Evolutionary conservation across 192 early-diverging fungal genomes (phyloP), one percentile per base, ranked within the genome.

Genomic region (Geranomyces michiganensis): DNA sequence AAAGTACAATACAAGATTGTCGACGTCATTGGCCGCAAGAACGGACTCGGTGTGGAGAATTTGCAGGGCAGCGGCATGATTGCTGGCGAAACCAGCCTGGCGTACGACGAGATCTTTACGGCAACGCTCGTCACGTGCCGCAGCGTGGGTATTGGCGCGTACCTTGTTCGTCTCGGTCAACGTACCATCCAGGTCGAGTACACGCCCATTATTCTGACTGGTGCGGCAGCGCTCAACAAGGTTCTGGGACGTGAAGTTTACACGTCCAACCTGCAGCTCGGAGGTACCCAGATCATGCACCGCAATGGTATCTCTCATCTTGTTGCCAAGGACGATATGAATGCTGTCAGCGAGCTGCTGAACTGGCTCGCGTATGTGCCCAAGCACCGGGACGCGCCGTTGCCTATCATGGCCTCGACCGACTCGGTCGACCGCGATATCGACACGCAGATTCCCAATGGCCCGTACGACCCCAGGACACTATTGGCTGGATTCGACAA

Each of bases 211-310:
- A 98, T 99, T 65, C 85, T 99, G 77, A 99, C 97, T 1, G 97
- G 97, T 67, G 95, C 96, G 17, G 91, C 89, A 10, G 96, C 97
- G 29, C 80, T 99, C 56, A 99, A 99, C 90, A 99, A 99, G 84
- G 92, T 99, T 0, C 86, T 97, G 45, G 97, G 97, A 63, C 91
- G 96, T 59, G 94, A 99, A 72, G 97, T 99, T 1, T 99, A 99
- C 81, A 90, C 95, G 19, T 96, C 94, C 44, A 99, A 99, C 83
- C 73, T 99, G 78, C 97, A 99, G 80, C 85, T 99, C 27, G 97
- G 97, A 63, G 97, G 97, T 55, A 97, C 96, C 27, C 95, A 96
- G 81, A 97, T 99, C 81, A 99, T 99, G 97, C 93, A 92, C 87
- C 93, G 93, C 84, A 99, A 99, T 84, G 97, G 97, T 66, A 93